Evolutionary conservation across 495 filamentous ascomycete species (phyloP), one percentile per base, ranked within the genome.

Genomic region (Amniculicola lignicola): DNA sequence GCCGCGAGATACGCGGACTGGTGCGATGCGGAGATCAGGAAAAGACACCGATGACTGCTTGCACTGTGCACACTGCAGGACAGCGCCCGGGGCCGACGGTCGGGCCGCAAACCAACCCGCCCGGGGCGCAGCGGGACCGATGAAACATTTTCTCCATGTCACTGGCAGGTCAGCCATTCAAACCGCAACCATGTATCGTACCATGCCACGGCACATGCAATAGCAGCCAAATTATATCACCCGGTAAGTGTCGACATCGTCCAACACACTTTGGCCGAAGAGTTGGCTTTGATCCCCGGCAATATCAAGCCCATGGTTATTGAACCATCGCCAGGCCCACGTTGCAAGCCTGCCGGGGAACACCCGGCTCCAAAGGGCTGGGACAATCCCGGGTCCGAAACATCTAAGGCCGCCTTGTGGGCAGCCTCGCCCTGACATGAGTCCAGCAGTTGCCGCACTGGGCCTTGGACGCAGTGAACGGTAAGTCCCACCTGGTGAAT

Each of bases 371-470:
- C 49, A 37, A 7, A 37, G 18, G 12, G 23, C 33, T 42, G 49
- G 49, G 37, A 41, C 35, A n/a, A n/a, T n/a, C n/a, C 35, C 25
- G 49, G 37, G 49, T 41, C 23, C n/a, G 28, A 31, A 50, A 27
- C 47, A 7, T 7, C 29, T 12, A 18, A 40, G 37, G n/a, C n/a
- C 35, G 49, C 49, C 49, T 52, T 39, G 49, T 38, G 36, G 37
- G 33, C 49, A 52, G 49, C 49, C 49, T 52, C 49, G 22, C 37
- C 22, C 31, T 14, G 14, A 51, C 48, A 24, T 37, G 31, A 40
- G 45, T n/a, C 22, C 18, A 4, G 10, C 46, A 6, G 2, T 37
- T 47, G 22, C 4, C 15, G 3, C n/a, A 10, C 37, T 9, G 7
- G 37, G 9, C 6, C 10, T 54, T 43, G 15, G 27, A 18, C 18